A percentile compares a stretch with the other conserved stretches of the same genome.
Evolutionary conservation across 768 basidiomycete species (phyloP).

Genomic region (Pilatotrama ljubarskyi): DNA sequence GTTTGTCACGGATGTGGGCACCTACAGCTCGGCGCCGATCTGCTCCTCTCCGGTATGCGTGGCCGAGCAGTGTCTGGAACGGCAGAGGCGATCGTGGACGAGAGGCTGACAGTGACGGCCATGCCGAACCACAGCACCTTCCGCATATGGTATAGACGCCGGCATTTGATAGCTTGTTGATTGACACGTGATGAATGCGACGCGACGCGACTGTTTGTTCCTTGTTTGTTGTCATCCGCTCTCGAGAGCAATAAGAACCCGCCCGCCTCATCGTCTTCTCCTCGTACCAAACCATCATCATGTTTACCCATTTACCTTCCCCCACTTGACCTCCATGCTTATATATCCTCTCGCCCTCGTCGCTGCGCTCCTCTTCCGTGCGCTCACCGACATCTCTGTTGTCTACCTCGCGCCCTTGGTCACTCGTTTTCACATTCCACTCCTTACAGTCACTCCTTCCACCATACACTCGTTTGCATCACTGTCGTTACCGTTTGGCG

Average conservation of each 20-base stretch:
- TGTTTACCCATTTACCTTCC: neutral
- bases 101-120: neutral
- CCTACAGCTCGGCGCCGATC: no score
- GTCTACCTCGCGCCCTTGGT: neutral
- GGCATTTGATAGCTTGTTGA: no score
- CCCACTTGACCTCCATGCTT: neutral
- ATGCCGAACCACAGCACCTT: neutral
- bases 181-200: no score
- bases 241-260: no score
- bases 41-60: no score
- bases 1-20: no score
- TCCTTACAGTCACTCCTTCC: neutral
- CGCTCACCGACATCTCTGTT: neutral
- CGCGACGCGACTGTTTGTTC: no score
- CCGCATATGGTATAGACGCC: no score
- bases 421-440: neutral
- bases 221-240: no score
- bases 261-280: no score
- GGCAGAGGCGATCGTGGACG: neutral
- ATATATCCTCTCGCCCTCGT: neutral
- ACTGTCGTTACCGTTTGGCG: neutral
- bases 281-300: neutral
- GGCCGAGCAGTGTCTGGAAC: no score
- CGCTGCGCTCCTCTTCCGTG: slow-evolving; percentile 1
- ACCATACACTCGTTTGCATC: neutral